Conservation (phyloP, 2,329 filamentous ascomycete species). For the Graphilbum fragrans region DNA sequence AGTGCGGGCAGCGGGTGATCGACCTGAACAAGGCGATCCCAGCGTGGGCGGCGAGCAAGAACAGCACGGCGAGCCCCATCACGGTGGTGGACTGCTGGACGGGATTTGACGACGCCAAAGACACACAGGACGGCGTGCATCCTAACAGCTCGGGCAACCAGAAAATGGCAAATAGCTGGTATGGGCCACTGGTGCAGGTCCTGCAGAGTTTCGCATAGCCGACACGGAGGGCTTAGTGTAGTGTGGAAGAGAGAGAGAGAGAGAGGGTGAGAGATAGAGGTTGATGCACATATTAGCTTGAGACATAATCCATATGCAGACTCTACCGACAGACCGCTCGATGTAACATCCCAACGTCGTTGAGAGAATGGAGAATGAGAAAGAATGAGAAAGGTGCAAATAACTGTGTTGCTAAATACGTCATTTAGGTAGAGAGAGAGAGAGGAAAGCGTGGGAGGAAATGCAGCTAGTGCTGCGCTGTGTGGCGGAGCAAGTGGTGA, state of each 20-base stretch:
- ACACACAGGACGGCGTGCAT: conserved; percentile 21
- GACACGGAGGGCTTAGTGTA: background rate
- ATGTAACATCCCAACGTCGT: no score
- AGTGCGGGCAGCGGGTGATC: conserved; percentile 14
- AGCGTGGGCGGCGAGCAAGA: conserved; percentile 16
- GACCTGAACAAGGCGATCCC: conserved; percentile 18
- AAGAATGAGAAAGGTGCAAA: no score
- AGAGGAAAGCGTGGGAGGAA: no score
- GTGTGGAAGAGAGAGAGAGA: background rate
- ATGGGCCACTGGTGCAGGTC: conserved; percentile 2
- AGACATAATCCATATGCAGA: no score
- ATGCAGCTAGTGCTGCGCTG: no score
- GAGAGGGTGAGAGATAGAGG: background rate
- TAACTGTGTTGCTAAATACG: no score
- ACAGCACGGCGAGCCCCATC: conserved; percentile 16
- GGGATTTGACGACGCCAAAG: conserved; percentile 16
- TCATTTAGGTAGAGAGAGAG: no score
- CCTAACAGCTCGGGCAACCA: conserved; percentile 18
- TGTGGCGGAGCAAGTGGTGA: no score
- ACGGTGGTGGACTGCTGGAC: conserved; percentile 22
- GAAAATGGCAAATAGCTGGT: conserved; percentile 19
- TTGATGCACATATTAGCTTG: no score
- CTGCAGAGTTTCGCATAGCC: no score
- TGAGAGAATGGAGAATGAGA: no score
- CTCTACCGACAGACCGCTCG: no score